Conservation (phyloP, 441 rosid species). For the Bruguiera hainesii region DNA sequence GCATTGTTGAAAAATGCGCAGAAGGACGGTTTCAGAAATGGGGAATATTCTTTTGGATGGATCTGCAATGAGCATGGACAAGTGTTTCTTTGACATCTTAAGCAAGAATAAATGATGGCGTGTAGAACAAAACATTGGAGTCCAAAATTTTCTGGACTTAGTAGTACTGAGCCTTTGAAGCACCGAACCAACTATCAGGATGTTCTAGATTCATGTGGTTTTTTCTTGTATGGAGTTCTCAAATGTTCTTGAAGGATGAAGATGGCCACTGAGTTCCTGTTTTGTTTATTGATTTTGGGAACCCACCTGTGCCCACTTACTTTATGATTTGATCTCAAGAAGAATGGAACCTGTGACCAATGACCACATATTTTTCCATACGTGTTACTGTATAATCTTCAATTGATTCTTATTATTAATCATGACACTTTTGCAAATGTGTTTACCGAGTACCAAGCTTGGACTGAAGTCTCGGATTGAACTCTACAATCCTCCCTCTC, state of each 20-base stretch:
- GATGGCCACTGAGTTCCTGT: not conserved
- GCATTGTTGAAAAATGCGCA: conserved; percentile 8
- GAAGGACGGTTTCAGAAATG: conserved; percentile 27
- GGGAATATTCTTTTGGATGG: conserved; percentile 40
- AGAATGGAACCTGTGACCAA: too few species aligned
- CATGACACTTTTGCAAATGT: too few species aligned
- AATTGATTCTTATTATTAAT: too few species aligned
- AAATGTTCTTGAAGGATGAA: not conserved
- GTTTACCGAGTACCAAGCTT: too few species aligned
- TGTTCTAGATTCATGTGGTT: not conserved
- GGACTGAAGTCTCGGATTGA: too few species aligned
- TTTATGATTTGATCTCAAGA: too few species aligned
- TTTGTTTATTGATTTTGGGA: too few species aligned
- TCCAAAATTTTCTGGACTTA: not conserved
- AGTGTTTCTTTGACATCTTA: conserved; percentile 17
- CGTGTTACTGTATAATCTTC: too few species aligned
- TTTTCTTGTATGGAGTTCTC: not conserved
- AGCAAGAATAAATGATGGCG: conserved; percentile 4
- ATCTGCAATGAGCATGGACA: conserved; percentile 29
- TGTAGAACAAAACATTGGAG: not conserved
- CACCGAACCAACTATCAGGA: not conserved
- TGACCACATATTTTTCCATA: too few species aligned
- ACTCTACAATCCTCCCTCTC: too few species aligned
- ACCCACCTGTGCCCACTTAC: too few species aligned
- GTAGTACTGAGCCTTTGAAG: not conserved